phyloP scores from a whole-genome alignment of 1,139 yeast species.

The Taiozyma sp. region DNA sequence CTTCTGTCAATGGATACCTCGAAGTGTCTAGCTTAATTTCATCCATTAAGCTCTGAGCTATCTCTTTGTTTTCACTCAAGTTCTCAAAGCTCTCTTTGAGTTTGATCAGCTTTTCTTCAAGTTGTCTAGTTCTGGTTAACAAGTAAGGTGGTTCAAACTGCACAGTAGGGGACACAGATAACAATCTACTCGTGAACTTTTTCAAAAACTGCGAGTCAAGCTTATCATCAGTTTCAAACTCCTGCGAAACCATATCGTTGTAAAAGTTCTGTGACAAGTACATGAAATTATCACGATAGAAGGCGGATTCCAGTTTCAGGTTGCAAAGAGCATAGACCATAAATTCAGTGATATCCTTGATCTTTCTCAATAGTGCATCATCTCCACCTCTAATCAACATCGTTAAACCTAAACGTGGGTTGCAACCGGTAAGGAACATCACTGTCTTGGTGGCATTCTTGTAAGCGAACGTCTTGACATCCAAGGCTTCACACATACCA shows the following conservation, averaged over 20 bases:
- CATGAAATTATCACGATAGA: conserved; percentile 71
- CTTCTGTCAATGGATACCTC: conserved; percentile 2
- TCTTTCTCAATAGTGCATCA: conserved; percentile 51
- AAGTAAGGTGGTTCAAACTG: conserved; percentile 64
- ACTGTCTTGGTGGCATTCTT: conserved; percentile 61
- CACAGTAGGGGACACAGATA: conserved; percentile 77
- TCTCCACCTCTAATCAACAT: conserved; percentile 76
- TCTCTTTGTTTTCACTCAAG: conserved; percentile 14
- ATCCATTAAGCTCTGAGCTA: conserved; percentile 16
- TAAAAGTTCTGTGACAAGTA: conserved; percentile 37
- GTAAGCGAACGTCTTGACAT: conserved; percentile 60
- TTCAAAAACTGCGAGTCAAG: conserved; percentile 47
- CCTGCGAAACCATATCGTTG: conserved; percentile 15
- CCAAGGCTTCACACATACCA: conserved; percentile 72
- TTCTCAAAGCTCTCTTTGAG: conserved; percentile 29
- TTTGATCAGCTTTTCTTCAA: conserved; percentile 42
- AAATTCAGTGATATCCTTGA: conserved; percentile 79
- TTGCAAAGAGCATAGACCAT: conserved; percentile 75
- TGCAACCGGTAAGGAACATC: conserved; percentile 74
- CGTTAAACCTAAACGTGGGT: conserved; percentile 74
- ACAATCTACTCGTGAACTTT: conserved; percentile 42
- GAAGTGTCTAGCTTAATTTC: conserved; percentile 14
- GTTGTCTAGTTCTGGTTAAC: conserved; percentile 47
- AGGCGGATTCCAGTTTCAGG: conserved; percentile 73
- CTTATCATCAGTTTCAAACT: conserved; percentile 16